A percentile compares a stretch with the other conserved stretches of the same genome.
Conservation (phyloP, 805 yeast genomes). For the Sugiyamaella americana region DNA sequence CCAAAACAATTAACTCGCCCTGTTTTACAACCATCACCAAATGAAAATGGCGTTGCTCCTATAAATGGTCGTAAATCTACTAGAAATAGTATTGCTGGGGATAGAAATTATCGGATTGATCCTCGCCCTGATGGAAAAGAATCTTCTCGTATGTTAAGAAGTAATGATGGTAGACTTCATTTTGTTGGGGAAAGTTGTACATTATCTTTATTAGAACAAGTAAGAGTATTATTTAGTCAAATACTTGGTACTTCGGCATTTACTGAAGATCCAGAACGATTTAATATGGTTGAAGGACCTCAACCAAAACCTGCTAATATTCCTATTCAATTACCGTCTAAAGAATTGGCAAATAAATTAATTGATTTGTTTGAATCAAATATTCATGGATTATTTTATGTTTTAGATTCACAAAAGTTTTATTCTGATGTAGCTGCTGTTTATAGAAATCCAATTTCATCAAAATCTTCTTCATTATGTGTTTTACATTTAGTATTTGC, state of each 20-base stretch:
- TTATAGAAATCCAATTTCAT: constrained; percentile 29
- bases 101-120: background rate
- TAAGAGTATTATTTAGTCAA: constrained; percentile 33
- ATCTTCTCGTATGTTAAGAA: constrained; percentile 31
- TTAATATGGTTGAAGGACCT: constrained; percentile 35
- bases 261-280: constrained; percentile 34
- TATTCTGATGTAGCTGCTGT: constrained; percentile 25
- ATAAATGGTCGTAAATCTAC: background rate
- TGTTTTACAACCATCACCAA: background rate
- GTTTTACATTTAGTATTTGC: constrained; percentile 33
- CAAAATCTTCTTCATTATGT: constrained; percentile 27
- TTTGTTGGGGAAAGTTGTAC: constrained; percentile 42
- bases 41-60: background rate
- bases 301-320: constrained; percentile 16
- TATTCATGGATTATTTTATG: constrained; percentile 35
- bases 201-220: constrained; percentile 36
- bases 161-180: constrained; percentile 33
- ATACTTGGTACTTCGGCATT: constrained; percentile 31
- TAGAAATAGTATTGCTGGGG: background rate
- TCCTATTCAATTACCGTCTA: constrained; percentile 27
- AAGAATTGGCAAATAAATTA: constrained; percentile 27
- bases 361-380: constrained; percentile 31
- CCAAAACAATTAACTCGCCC: background rate
- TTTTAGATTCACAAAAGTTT: constrained; percentile 33
- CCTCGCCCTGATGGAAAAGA: background rate